Base-by-base conservation (phyloP, 2,329 filamentous ascomycete genomes). In the Thelonectria blattea region DNA sequence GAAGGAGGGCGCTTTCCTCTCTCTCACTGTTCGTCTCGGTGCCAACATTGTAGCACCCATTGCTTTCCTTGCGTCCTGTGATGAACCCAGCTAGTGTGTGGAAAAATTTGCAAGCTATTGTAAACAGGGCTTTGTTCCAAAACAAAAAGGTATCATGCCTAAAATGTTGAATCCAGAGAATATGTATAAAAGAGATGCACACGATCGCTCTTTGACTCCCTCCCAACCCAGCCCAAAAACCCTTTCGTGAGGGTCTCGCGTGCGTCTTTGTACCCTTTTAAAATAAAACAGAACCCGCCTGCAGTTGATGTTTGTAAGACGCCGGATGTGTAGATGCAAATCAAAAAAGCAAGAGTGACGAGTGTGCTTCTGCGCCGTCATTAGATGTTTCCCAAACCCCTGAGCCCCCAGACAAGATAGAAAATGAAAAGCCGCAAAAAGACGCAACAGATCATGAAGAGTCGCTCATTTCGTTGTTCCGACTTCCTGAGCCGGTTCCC, bases 401-500 rank as follows among this genome's bases (percentile, higher is more conserved):
- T 52, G 48, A 42, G n/a, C 49, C 48, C 27, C 27, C 18, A 55
- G 41, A 42, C 50, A 52, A 47, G 46, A 18, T 12, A n/a, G 12
- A n/a, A 51, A 27, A 49, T 27, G 46, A 56, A 47, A 55, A 49
- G 15, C 46, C 32, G 46, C 27, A 45, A 43, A 43, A 39, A 43
- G 15, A 37, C 15, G 34, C 15, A 50, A 30, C 11, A 47, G 12
- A 47, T 68, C 55, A 70, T 71, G 69, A 71, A 43, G 67, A 68
- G 59, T 70, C 66, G 51, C 69, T 71, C 47, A 52, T 52, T 52
- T 67, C 58, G 34, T 70, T 70, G 60, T 61, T 64, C 49, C 68
- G 67, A 55, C 69, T 71, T 56, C 69, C 69, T 18, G 69, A 69
- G 53, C 69, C 69, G 51, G 68, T 71, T 41, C 69, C 66, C 32